Base-by-base conservation (phyloP, 345 rosid genomes). In the Salix udensis region DNA sequence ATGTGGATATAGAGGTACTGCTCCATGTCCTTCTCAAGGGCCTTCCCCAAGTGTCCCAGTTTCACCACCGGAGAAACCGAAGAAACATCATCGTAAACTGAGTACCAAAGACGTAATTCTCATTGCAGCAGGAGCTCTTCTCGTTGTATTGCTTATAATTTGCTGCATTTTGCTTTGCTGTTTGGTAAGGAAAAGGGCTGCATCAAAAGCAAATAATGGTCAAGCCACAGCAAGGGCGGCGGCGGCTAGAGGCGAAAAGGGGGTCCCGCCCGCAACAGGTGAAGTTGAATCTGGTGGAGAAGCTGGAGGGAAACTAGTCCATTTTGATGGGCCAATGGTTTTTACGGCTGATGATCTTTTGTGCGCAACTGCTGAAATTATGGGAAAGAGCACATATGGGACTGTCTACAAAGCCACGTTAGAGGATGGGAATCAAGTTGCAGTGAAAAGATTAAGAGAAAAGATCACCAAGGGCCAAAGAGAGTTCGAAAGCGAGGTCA, bases 401-500 rank as follows among this genome's bases (percentile, higher is more conserved):
- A 78, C 81, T 9, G 81, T 78, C 18, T 73, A 78, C 28, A 78
- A 74, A 65, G 77, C 81, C 50, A 78, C 81, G 44, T 78, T 78
- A 46, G 77, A 78, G 66, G 77, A 78, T 74, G 81, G 77, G 67
- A 78, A 21, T 74, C 77, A 78, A 74, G 81, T 78, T 67, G 77
- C 81, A 8, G 81, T 77, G 42, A 77, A 77, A 72, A 84, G 98
- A 31, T 80, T 93, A 71, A 88, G 97, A 74, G 97, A 95, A 89
- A 95, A 91, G 85, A 89, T 90, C 11, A 93, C 98, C 1, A 95
- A 93, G 82, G 89, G 89, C 2, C 92, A 87, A 70, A 88, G 84
- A 40, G 98, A 95, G 61, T 95, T 95, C 50, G 98, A 95, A 83
- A 76, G 78, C 21, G 97, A 95, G 81, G 97, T 91, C 34, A 84